Conservation (phyloP, 2,329 filamentous ascomycete genomes). For the Penicillium sp. region DNA sequence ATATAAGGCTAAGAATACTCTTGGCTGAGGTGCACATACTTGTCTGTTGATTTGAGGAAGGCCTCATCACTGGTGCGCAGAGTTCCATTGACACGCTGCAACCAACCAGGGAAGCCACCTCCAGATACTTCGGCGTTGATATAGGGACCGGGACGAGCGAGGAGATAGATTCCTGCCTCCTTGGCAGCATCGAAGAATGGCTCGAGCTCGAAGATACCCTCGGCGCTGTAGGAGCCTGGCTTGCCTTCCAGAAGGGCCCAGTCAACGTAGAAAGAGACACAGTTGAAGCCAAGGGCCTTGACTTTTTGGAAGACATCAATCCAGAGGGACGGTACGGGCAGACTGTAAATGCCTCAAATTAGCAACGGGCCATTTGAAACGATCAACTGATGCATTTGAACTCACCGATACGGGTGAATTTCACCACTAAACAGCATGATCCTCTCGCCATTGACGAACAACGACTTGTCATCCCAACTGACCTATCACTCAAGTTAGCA, state of each 20-base stretch:
- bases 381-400: not conserved
- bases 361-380: not conserved
- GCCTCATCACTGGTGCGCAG: constrained; percentile 64
- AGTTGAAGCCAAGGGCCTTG: constrained; percentile 76
- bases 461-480: constrained; percentile 71
- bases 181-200: constrained; percentile 76
- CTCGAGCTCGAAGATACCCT: constrained; percentile 71
- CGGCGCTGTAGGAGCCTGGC: constrained; percentile 66
- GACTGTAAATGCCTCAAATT: constrained; percentile 32
- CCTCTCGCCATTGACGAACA: constrained; percentile 70
- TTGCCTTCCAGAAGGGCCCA: constrained; percentile 79
- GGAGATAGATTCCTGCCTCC: constrained; percentile 72
- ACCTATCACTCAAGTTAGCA: constrained; percentile 41
- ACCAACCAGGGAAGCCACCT: constrained; percentile 79
- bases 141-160: constrained; percentile 71
- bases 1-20: not conserved
- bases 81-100: constrained; percentile 66
- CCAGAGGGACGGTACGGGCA: constrained; percentile 64
- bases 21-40: constrained; percentile 43
- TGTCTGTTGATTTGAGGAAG: constrained; percentile 67
- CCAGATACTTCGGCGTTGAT: constrained; percentile 78
- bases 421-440: constrained; percentile 73
- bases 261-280: constrained; percentile 75
- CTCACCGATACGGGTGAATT: constrained; percentile 66
- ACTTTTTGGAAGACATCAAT: constrained; percentile 81